Conservation (phyloP, 768 basidiomycete species). For the Auricularia sp. region DNA sequence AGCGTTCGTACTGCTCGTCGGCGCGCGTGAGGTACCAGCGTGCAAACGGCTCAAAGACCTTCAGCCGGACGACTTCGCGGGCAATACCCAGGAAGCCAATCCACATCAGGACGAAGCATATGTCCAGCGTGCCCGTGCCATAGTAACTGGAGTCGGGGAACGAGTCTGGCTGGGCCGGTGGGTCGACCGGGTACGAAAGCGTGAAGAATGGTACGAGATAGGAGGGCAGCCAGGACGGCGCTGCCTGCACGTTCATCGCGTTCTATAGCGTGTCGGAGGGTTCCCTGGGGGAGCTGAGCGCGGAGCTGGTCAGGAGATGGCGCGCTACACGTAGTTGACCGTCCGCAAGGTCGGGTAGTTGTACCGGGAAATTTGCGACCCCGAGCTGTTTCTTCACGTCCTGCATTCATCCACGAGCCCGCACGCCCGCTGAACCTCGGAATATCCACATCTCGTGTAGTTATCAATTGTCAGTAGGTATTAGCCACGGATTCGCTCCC, state of each 20-base stretch:
- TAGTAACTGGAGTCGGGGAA: slow-evolving; percentile 66
- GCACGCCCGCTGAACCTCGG: too few species aligned
- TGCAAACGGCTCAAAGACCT: slow-evolving; percentile 73
- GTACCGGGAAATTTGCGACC: too few species aligned
- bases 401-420: too few species aligned
- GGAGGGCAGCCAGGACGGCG: slow-evolving; percentile 28
- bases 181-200: slow-evolving; percentile 56
- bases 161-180: slow-evolving; percentile 55
- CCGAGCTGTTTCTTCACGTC: too few species aligned
- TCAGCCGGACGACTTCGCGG: slow-evolving; percentile 67
- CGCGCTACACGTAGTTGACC: too few species aligned
- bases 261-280: background rate
- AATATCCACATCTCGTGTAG: too few species aligned
- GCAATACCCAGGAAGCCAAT: slow-evolving; percentile 81
- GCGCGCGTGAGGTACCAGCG: slow-evolving; percentile 46
- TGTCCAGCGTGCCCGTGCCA: slow-evolving; percentile 61
- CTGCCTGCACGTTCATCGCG: background rate
- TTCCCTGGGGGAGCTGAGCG: too few species aligned
- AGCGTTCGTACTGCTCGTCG: too few species aligned
- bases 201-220: slow-evolving; percentile 59
- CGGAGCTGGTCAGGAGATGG: too few species aligned
- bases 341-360: too few species aligned
- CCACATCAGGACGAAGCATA: slow-evolving; percentile 70
- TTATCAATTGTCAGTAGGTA: too few species aligned
- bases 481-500: too few species aligned